Percentiles rank a stretch among this genome's conserved stretches.
These are phyloP conservation scores for Aspergillus thermomutatus DNA, from an alignment of 2,329 filamentous ascomycete species.

Conservation along the genomic window DNA sequence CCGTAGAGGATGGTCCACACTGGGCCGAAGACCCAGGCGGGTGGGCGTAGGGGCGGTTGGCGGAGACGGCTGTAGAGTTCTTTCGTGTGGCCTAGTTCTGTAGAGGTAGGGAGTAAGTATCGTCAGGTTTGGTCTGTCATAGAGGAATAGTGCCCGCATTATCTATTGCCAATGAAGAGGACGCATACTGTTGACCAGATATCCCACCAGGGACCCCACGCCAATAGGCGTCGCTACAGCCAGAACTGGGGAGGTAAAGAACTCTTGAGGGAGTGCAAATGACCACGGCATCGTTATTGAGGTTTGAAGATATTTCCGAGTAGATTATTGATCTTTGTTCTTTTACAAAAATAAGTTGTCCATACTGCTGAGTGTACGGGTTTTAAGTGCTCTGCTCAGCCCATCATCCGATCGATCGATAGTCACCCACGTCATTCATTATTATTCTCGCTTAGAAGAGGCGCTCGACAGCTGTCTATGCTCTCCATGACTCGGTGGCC, in stretches of 20 bases:
- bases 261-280: constrained; percentile 25
- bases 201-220: constrained; percentile 24
- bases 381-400: neutral
- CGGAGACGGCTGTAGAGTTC: constrained; percentile 35
- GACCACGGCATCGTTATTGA: constrained; percentile 26
- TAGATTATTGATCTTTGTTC: neutral
- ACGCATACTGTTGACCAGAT: constrained; percentile 29
- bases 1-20: constrained; percentile 59
- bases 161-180: neutral
- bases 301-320: neutral
- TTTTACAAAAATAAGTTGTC: neutral
- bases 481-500: too few species aligned
- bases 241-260: constrained; percentile 29
- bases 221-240: constrained; percentile 28
- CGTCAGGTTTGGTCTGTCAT: neutral
- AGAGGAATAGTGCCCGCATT: neutral
- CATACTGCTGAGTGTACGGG: neutral
- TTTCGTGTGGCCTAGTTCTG: constrained; percentile 30
- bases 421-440: neutral
- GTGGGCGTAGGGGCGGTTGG: constrained; percentile 53
- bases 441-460: neutral
- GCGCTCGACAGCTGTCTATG: too few species aligned
- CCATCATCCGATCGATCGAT: neutral
- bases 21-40: constrained; percentile 57
- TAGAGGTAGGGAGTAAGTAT: neutral